Conservation (phyloP, 1,284 basidiomycete species). For the Malassezia brasiliensis region DNA sequence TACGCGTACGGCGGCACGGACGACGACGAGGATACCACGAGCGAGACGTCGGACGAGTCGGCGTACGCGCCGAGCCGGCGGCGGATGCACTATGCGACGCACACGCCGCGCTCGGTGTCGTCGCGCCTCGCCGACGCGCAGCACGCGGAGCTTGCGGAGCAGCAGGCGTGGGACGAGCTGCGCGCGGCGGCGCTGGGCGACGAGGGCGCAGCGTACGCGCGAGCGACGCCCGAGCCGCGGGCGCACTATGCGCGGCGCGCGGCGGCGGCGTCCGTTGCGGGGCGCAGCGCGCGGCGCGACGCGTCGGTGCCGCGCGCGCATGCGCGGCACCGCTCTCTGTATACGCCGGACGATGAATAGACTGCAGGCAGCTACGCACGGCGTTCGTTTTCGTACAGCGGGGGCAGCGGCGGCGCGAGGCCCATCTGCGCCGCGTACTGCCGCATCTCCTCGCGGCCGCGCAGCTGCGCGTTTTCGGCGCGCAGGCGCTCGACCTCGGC, state of each 20-base stretch:
- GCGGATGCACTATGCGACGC: neutral
- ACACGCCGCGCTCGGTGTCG: neutral
- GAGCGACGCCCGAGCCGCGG: neutral
- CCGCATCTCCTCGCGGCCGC: conserved; percentile 27
- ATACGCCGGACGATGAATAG: no score
- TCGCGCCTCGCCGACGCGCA: conserved; percentile 3
- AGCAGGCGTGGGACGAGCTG: conserved; percentile 9
- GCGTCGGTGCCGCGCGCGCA: no score
- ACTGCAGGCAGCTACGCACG: no score
- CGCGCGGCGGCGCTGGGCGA: conserved; percentile 4
- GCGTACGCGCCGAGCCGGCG: no score
- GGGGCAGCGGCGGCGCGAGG: neutral
- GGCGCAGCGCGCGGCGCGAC: no score
- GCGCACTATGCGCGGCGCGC: neutral
- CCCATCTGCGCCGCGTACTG: conserved; percentile 14
- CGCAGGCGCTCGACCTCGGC: conserved; percentile 30
- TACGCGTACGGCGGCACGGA: no score
- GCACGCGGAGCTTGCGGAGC: conserved; percentile 3
- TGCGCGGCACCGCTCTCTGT: no score
- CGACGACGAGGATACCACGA: no score
- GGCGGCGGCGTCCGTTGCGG: neutral
- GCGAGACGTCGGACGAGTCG: no score
- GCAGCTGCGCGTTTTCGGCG: conserved; percentile 32
- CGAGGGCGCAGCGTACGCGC: neutral
- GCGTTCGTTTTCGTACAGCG: no score